Percentiles rank a stretch among this genome's conserved stretches.
These are phyloP conservation scores for Diutina mesorugosa DNA, from an alignment of 1,139 yeast genomes.

Conservation along the genomic window DNA sequence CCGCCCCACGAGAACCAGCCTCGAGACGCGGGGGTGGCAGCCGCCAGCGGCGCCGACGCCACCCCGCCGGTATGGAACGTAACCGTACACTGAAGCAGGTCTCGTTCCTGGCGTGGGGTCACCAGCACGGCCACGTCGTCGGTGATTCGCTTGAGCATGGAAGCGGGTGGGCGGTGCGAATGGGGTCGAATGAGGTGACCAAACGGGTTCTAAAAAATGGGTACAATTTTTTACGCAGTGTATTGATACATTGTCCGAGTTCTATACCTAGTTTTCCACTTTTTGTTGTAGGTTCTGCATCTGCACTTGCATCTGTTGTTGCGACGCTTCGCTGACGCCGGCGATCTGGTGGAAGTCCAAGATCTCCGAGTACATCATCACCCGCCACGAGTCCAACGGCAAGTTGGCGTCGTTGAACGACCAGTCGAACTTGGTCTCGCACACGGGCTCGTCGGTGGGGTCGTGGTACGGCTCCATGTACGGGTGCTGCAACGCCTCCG, in stretches of 20 bases:
- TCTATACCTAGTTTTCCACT: not conserved
- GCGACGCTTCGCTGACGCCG: not conserved
- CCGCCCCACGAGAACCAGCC: not conserved
- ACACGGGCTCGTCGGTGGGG: constrained; percentile 93
- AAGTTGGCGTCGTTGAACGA: constrained; percentile 95
- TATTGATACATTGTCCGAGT: not conserved
- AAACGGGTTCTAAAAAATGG: too few species aligned
- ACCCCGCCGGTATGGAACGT: not conserved
- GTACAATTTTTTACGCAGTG: not conserved
- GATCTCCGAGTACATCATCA: constrained; percentile 97
- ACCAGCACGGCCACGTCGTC: not conserved
- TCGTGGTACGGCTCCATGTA: constrained; percentile 97
- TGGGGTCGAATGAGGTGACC: not conserved
- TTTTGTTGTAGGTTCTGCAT: not conserved
- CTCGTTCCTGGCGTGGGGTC: not conserved
- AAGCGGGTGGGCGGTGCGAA: not conserved
- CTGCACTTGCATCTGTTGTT: not conserved
- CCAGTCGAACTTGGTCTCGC: constrained; percentile 93
- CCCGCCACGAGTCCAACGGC: constrained; percentile 97
- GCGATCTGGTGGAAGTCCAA: constrained; percentile 70
- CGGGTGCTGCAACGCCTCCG: constrained; percentile 79
- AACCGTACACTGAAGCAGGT: not conserved
- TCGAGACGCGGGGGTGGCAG: not conserved
- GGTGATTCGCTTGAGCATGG: constrained; percentile 1
- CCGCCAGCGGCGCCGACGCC: not conserved